phyloP scores from a whole-genome alignment of 148 eudicot species.

The Amaranthus hypochondriacus region DNA sequence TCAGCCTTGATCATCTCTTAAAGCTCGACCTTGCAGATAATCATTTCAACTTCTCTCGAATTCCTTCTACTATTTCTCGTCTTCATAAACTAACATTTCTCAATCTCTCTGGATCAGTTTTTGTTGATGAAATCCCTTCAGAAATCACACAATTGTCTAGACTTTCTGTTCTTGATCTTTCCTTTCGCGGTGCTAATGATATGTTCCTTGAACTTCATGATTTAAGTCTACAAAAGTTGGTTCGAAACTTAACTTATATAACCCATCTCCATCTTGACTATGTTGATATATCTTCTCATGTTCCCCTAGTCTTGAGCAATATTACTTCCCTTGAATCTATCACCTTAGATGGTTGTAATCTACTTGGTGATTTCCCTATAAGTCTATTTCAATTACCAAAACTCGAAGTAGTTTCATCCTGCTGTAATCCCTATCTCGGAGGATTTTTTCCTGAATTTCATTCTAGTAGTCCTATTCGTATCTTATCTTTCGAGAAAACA shows the following conservation, averaged over 20 bases:
- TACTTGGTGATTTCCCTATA: conserved; percentile 12
- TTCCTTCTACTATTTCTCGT: conserved; percentile 19
- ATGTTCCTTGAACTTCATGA: background rate
- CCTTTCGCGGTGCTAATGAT: background rate
- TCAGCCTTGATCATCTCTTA: conserved; percentile 32
- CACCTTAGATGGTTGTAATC: background rate
- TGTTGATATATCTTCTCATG: conserved; percentile 21
- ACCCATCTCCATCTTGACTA: background rate
- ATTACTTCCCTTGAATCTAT: conserved; percentile 13
- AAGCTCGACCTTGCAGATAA: background rate
- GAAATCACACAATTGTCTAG: conserved; percentile 18
- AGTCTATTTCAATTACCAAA: conserved; percentile 23
- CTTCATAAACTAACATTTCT: conserved; percentile 22
- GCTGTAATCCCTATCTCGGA: background rate
- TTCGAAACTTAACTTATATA: background rate
- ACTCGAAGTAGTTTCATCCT: conserved; percentile 2
- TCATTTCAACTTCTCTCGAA: conserved; percentile 1
- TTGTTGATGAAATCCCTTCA: conserved; percentile 13
- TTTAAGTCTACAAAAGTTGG: background rate
- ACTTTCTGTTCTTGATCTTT: conserved; percentile 21
- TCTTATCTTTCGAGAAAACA: background rate
- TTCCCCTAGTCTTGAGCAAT: conserved; percentile 22
- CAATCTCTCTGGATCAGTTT: conserved; percentile 22
- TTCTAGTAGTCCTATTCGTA: background rate
- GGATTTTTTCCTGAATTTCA: conserved; percentile 31